These are phyloP conservation scores for Dentipellis fragilis DNA, from an alignment of 768 basidiomycete species.

Conservation along the genomic window DNA sequence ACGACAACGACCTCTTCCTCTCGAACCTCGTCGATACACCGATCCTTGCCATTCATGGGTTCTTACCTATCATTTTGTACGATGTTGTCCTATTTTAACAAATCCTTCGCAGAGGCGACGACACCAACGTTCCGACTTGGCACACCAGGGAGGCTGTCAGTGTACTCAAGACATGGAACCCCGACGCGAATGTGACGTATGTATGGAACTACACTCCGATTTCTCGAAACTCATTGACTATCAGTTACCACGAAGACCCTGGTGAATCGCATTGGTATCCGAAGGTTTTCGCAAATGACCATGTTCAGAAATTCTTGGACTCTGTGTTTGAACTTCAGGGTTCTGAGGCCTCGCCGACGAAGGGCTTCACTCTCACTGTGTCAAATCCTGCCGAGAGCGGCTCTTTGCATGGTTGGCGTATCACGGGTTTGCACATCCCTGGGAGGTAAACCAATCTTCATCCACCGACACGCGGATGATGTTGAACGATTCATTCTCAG, in stretches of 20 bases:
- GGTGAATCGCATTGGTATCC: conserved; percentile 65
- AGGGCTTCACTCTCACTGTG: conserved; percentile 61
- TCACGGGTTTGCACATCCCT: conserved; percentile 48
- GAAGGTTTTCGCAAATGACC: conserved; percentile 41
- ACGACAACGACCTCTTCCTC: conserved; percentile 82
- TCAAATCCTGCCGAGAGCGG: conserved; percentile 61
- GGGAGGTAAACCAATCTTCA: conserved; percentile 45
- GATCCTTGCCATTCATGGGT: conserved; percentile 76
- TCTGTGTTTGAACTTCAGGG: conserved; percentile 1
- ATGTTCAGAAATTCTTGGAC: conserved; percentile 49
- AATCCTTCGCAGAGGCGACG: conserved; percentile 43
- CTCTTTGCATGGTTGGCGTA: conserved; percentile 58
- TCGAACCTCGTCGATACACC: conserved; percentile 66
- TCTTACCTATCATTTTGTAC: conserved; percentile 12
- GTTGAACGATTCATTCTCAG: conserved; percentile 15
- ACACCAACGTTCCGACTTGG: conserved; percentile 84
- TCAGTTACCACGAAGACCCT: conserved; percentile 53
- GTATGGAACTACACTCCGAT: conserved; percentile 13
- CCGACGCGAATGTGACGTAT: conserved; percentile 42
- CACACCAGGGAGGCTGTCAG: conserved; percentile 63
- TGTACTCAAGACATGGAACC: conserved; percentile 48
- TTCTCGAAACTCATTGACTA: background rate
- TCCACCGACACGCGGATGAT: background rate
- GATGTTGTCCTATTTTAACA: background rate
- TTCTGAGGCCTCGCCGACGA: conserved; percentile 3